Base-by-base conservation (phyloP, 2,329 filamentous ascomycete species). In the Bipolaris bicolor region DNA sequence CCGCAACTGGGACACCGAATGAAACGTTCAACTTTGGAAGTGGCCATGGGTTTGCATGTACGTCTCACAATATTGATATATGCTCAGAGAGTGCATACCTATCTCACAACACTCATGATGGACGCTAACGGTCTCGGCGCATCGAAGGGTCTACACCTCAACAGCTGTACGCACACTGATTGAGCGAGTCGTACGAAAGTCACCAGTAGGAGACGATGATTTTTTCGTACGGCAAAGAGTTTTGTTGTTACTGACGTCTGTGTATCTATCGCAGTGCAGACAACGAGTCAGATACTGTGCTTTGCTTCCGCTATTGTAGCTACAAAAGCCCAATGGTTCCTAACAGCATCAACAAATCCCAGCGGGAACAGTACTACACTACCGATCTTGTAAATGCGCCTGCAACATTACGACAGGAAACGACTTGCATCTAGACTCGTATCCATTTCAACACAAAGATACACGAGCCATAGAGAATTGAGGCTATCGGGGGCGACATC, bases 41-140 rank as follows among this genome's bases (percentile, higher is more conserved):
- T 36, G 49, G 56, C 43, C 64, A 67, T 43, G 68, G 67, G 37
- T 60, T 67, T 61, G 47, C 44, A 13, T 58, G 49, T 57, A 52
- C 44, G 43, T 58, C 45, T 39, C 7, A 49, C 24, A 34, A 18
- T 24, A 16, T 47, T 36, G 31, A 33, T 48, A 10, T 34, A 33
- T 37, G 41, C 37, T 10, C 48, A 26, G 24, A 39, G 13, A 15
- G 33, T 37, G 36, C 20, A 31, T 31, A 41, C 29, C 9, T 43
- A 15, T 18, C 13, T 37, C 16, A 51, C 55, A 26, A 36, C 20
- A n/a, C 48, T 55, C 48, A 53, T 59, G 49, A 61, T 61, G 49
- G 26, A 34, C 62, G 62, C 66, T 69, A 58, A 69, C 62, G 46
- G 44, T 61, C 40, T 47, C 52, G 54, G 53, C 48, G 54, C 55